Base-by-base conservation (phyloP, 805 yeast genomes). In the Brettanomyces custersianus region DNA sequence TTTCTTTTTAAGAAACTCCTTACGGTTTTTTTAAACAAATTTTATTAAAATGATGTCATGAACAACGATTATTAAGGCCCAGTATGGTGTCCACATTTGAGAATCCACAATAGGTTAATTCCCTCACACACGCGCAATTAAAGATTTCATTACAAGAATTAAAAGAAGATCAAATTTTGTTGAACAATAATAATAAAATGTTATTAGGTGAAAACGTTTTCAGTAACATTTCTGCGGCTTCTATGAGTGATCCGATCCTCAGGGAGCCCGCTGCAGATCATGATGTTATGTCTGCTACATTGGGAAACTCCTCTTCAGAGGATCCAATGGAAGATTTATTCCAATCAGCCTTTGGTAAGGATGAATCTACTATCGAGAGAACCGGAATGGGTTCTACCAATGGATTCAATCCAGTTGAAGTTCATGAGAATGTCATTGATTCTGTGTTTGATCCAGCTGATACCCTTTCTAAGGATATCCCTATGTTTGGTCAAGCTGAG, bases 401-500 rank as follows among this genome's bases (percentile, higher is more conserved):
- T 11, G 56, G 63, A 31, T 49, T 63, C 20, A 62, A 78, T 35
- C 77, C 80, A 9, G 55, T 72, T 41, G 67, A 70, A 43, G 62
- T 78, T 48, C 75, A 72, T 48, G 58, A 72, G 11, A 63, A 68
- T 34, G 68, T 72, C 21, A 51, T 74, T 45, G 72, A 71, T 35
- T 69, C 77, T 11, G 72, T 72, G 25, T 72, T 74, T 46, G 57
- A 65, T 20, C 3, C 31, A 13, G 11, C 29, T 18, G 24, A 27
- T 4, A 12, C 32, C n/a, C 54, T 50, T 29, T 35, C 41, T 12
- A 27, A 35, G 3, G 47, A 42, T 12, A 32, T 77, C 47, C 79
- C 83, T 39, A 71, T 77, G 72, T 78, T 78, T 47, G 39, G 27
- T 22, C 40, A 7, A 5, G n/a, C 34, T 9, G n/a, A 27, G 8